A percentile compares a stretch with the other conserved stretches of the same genome.
These are phyloP conservation scores for Sporothrix mexicana DNA, from an alignment of 2,329 filamentous ascomycete species.

Conservation along the genomic window DNA sequence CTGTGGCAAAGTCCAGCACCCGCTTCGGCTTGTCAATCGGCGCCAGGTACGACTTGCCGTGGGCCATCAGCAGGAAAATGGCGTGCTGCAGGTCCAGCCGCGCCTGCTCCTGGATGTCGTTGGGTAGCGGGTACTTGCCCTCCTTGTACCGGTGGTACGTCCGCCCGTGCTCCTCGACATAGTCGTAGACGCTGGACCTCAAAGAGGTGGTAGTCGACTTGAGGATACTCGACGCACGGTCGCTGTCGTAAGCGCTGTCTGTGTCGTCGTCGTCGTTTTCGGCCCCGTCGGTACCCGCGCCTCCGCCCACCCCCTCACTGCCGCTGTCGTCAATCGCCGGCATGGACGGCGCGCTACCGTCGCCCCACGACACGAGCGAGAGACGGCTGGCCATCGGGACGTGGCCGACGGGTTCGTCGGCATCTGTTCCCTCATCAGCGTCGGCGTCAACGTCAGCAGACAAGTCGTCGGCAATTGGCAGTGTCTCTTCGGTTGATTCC, in stretches of 20 bases:
- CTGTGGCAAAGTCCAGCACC: slow-evolving; percentile 52
- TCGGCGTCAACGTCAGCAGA: not conserved
- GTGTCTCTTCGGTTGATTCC: not conserved
- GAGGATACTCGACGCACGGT: not conserved
- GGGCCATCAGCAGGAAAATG: slow-evolving; percentile 47
- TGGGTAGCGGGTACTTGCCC: slow-evolving; percentile 39
- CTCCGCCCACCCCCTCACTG: slow-evolving; percentile 1
- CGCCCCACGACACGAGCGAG: slow-evolving; percentile 34
- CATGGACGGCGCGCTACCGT: slow-evolving; percentile 29
- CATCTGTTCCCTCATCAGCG: not conserved
- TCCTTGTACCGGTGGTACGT: slow-evolving; percentile 38
- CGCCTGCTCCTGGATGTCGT: slow-evolving; percentile 36
- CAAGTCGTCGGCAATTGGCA: not conserved
- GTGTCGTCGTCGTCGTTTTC: not conserved
- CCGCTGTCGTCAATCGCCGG: slow-evolving; percentile 32
- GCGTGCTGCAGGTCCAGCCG: slow-evolving; percentile 48
- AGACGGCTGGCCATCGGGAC: slow-evolving; percentile 32
- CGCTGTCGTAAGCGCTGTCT: slow-evolving; percentile 7
- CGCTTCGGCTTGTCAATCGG: slow-evolving; percentile 50
- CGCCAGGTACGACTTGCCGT: slow-evolving; percentile 52
- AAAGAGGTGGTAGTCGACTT: slow-evolving; percentile 32
- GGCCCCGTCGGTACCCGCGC: no score
- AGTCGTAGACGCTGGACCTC: slow-evolving; percentile 36
- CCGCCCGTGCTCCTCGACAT: slow-evolving; percentile 37
- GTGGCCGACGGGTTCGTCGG: slow-evolving; percentile 16